Evolutionary conservation across 805 yeast species (phyloP).

Genomic region (Zygosaccharomyces lentus): DNA sequence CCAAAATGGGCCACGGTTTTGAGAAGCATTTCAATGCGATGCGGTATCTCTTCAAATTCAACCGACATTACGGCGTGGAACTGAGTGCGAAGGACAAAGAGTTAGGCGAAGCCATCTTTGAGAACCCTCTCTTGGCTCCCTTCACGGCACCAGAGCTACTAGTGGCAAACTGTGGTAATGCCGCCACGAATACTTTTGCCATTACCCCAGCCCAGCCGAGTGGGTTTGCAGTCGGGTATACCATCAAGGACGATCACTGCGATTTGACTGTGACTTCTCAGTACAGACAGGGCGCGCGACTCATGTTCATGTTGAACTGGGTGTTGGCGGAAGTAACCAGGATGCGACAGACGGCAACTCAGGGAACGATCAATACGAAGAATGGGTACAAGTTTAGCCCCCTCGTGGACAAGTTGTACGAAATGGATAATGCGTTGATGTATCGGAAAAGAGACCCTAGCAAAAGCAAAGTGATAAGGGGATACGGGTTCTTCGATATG

Average conservation of each 20-base stretch:
- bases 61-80: conserved; percentile 36
- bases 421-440: conserved; percentile 36
- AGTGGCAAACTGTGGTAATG: conserved; percentile 85
- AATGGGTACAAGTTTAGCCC: conserved; percentile 30
- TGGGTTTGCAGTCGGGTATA: conserved; percentile 92
- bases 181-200: conserved; percentile 81
- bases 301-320: conserved; percentile 67
- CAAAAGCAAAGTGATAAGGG: conserved; percentile 12
- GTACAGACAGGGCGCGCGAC: conserved; percentile 78
- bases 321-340: conserved; percentile 58
- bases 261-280: conserved; percentile 83
- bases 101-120: conserved; percentile 45
- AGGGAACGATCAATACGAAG: conserved; percentile 8
- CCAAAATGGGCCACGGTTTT: conserved; percentile 62
- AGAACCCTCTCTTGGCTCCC: conserved; percentile 35
- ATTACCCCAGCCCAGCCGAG: conserved; percentile 84
- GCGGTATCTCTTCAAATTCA: conserved; percentile 47
- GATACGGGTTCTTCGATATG: conserved; percentile 28
- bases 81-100: conserved; percentile 21
- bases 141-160: conserved; percentile 41
- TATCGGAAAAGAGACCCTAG: conserved; percentile 4
- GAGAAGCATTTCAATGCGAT: conserved; percentile 69
- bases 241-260: conserved; percentile 74
- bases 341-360: conserved; percentile 35
- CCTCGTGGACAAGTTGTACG: conserved; percentile 30